Base-by-base conservation (phyloP, 495 filamentous ascomycete species). In the Neurospora sp. region DNA sequence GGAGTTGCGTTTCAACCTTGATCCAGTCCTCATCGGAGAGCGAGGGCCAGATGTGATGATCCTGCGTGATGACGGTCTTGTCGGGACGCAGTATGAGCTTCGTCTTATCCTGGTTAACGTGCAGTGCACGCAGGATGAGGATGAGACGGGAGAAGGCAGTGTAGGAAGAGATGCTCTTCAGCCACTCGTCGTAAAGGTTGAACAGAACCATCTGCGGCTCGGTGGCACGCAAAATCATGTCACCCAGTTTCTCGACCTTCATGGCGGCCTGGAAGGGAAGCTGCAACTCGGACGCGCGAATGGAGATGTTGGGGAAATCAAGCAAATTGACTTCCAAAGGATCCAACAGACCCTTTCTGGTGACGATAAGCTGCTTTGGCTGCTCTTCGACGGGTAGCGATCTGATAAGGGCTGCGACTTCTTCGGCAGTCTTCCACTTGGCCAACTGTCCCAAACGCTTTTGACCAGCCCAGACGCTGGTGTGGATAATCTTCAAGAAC, bases 351-450 rank as follows among this genome's bases (percentile, higher is more conserved):
- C 96, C 96, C 82, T 99, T 99, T 36, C 96, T 88, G 24, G 96
- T 99, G 73, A 99, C 96, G 75, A 99, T 99, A 34, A 99, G 90
- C 82, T 98, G 96, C 85, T 98, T 98, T 40, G 96, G 96, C 80
- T 99, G 96, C 82, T 99, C 96, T 86, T 99, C 96, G 15, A 98
- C 94, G 0, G 96, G 96, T 42, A 99, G 86, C 10, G 96, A 99
- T 73, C 96, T 90, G 82, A 99, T 99, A 31, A 99, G 87, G 15
- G 96, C 96, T 1, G 95, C 96, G 21, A 98, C 96, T 93, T 99
- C 96, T 91, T 99, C 96, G 21, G 96, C 96, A 31, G 96, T 99
- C 87, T 99, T 99, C 96, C 96, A 99, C 81, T 99, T 99, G 38
- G 96, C 96, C 75, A 99, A 84, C 83, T 99, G 96, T 74, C 96